Evolutionary conservation across 352 stramenopile species (phyloP), one percentile per base, ranked within the genome.

Genomic region (Globisporangium lucens): DNA sequence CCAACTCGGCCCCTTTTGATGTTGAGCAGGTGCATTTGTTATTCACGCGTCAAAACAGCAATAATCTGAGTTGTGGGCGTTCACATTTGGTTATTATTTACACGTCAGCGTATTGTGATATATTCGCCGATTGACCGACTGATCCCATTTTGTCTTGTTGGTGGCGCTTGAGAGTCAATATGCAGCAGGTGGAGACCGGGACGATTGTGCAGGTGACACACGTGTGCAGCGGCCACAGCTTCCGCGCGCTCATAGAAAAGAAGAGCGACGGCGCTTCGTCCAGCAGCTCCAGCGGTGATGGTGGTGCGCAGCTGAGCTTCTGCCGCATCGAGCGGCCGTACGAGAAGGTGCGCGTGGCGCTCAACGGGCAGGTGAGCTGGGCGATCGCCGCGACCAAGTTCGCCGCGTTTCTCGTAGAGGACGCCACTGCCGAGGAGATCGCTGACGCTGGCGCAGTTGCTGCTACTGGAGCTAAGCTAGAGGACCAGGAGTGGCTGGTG

Each of bases 291-390:
- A 58, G 38, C 27, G 1, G 30, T 24, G 10, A 8, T 33, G 57
- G 29, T 9, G 17, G 5, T 20, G 67, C 74, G 56, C 68, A 72
- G n/a, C 67, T 89, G 68, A 87, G 78, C 38, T 73, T 94, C 5
- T 88, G 83, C 51, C 78, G 78, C 47, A 57, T 91, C 30, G 75
- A 90, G 56, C 76, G 77, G 17, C 87, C 84, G 33, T 93, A 90
- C 67, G 84, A 93, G 72, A 91, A 90, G 72, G 75, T 94, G 29
- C 85, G 85, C n/a, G 79, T 93, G 51, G 79, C 84, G 41, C 79
- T 91, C 30, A 92, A 88, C 35, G 80, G 78, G 38, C 69, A 82
- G 35, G 82, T 89, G 27, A 79, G 65, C 33, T 94, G 85, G 83
- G 76, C 78, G n/a, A 56, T 83, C 41, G 73, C 79, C 2, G 78